A percentile compares a stretch with the other conserved stretches of the same genome.
These are phyloP conservation scores for Saccharomyces jurei DNA, from an alignment of 805 yeast genomes.

Conservation along the genomic window DNA sequence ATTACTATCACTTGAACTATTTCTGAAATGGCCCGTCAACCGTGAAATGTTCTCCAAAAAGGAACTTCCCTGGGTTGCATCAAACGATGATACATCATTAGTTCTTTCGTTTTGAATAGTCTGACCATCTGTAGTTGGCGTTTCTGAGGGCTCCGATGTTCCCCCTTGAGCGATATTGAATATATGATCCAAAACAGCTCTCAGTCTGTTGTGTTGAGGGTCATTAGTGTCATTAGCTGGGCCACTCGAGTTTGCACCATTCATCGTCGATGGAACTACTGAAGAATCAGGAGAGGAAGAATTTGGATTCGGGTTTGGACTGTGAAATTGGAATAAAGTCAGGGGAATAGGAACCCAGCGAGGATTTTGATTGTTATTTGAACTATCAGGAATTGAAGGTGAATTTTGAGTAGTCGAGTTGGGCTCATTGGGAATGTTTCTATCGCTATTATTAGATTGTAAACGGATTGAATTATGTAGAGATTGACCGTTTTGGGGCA, in stretches of 20 bases:
- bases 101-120: neutral
- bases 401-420: neutral
- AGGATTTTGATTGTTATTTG: neutral
- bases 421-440: neutral
- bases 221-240: neutral
- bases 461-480: neutral
- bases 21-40: conserved; percentile 9
- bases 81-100: neutral
- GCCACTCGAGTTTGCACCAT: neutral
- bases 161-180: conserved; percentile 11
- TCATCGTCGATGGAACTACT: neutral
- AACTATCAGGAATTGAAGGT: neutral
- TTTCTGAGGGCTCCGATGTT: conserved; percentile 1
- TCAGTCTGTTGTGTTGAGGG: conserved; percentile 18
- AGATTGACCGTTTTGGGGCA: neutral
- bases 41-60: conserved; percentile 12
- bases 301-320: neutral
- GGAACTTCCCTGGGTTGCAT: conserved; percentile 9
- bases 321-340: neutral
- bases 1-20: neutral
- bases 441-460: neutral
- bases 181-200: conserved; percentile 18
- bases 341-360: neutral
- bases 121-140: neutral
- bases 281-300: neutral